Base-by-base conservation (phyloP, 371 early-diverging fungal genomes). In the Zancudomyces culisetae region DNA sequence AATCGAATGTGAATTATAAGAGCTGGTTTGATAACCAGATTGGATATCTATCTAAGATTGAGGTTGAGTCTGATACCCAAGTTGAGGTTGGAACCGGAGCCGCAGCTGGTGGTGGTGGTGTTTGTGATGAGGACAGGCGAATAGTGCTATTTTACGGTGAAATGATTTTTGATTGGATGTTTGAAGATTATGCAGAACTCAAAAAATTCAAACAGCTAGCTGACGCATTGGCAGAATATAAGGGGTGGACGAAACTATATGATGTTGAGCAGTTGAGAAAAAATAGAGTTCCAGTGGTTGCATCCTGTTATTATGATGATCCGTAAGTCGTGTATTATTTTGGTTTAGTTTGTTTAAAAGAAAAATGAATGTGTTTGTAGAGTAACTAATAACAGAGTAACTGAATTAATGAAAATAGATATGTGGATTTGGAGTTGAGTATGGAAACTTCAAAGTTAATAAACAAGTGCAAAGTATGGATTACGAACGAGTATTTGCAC, bases 401-500 rank as follows among this genome's bases (percentile, higher is more conserved):
- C n/a, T n/a, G n/a, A n/a, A n/a, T n/a, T n/a, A n/a, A n/a, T 20
- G 19, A 6, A 8, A 6, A 27, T 48, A 74, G 73, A 75, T 75
- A 72, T 60, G 78, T 78, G 6, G 79, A 78, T 53, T 67, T 73
- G 42, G 59, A 72, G 39, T 62, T 76, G 41, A 80, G 79, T n/a
- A 78, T 74, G 48, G 58, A 74, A 27, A 74, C 79, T 3, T 80
- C 78, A 15, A 45, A 57, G n/a, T 56, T 58, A 47, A 74, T 81
- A 48, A 59, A 70, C 27, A 78, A 79, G 13, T 75, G 76, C 58
- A 67, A 70, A 43, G 74, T 73, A 50, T 82, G 78, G 77, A 71
- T 82, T 48, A 80, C 83, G 2, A 82, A 82, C 57, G 79, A 80
- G 61, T 82, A 69, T 67, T 77, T 74, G 47, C 83, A 80, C 65